Conservation (phyloP, 352 stramenopile species). For the Halophytophthora batemanensis region DNA sequence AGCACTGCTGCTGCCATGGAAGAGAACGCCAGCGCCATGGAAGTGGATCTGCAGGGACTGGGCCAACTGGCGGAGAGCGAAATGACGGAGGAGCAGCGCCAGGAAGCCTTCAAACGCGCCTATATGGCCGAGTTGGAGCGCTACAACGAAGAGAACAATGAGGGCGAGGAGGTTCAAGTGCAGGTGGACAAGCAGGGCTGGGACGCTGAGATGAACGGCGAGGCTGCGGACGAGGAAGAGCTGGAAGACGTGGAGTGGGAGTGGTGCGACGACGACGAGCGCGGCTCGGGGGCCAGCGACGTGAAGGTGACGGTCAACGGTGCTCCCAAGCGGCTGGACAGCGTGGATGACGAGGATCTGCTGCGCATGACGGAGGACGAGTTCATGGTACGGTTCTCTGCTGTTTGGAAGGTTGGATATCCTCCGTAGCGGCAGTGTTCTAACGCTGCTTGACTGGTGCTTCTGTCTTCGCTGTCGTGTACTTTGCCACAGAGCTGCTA, state of each 20-base stretch:
- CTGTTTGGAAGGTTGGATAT: background rate
- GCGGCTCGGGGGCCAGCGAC: conserved; percentile 22
- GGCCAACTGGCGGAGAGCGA: conserved; percentile 50
- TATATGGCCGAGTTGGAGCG: conserved; percentile 83
- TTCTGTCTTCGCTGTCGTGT: conserved; percentile 5
- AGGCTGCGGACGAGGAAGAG: conserved; percentile 68
- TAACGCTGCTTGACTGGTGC: background rate
- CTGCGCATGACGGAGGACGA: conserved; percentile 82
- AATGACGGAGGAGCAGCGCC: conserved; percentile 79
- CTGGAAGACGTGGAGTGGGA: conserved; percentile 85
- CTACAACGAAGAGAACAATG: conserved; percentile 84
- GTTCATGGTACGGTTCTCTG: conserved; percentile 59
- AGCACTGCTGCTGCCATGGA: conserved; percentile 24
- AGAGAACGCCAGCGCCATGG: conserved; percentile 31
- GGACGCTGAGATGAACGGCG: conserved; percentile 81
- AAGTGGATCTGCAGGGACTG: conserved; percentile 47
- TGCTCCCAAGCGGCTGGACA: conserved; percentile 51
- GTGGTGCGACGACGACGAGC: conserved; percentile 68
- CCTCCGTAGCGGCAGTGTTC: background rate
- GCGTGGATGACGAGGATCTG: conserved; percentile 77
- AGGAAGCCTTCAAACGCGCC: conserved; percentile 79
- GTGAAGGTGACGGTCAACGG: conserved; percentile 72
- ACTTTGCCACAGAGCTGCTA: conserved; percentile 56
- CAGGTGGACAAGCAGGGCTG: conserved; percentile 80
- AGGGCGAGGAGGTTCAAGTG: conserved; percentile 73